phyloP scores from a whole-genome alignment of 148 eudicot species.

The Diospyros lotus region DNA sequence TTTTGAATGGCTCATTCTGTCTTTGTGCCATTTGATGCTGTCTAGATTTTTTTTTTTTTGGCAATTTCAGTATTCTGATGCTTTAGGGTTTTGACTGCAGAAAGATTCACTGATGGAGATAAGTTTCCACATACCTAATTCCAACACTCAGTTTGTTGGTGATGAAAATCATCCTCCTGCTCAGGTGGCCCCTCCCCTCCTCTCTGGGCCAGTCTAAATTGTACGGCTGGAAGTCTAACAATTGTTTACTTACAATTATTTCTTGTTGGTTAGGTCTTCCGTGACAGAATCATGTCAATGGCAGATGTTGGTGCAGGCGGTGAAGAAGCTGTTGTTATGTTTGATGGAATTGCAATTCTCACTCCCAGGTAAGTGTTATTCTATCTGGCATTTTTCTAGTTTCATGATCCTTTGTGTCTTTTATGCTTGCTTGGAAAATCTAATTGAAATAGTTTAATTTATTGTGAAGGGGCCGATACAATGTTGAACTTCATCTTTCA shows the following conservation, averaged over 20 bases:
- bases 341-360: constrained; percentile 87
- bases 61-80: constrained; percentile 1
- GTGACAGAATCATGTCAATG: constrained; percentile 85
- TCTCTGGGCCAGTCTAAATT: constrained; percentile 2
- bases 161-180: constrained; percentile 91
- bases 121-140: constrained; percentile 86
- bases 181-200: constrained; percentile 42
- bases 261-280: constrained; percentile 55
- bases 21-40: not conserved
- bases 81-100: constrained; percentile 32
- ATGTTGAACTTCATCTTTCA: constrained; percentile 84
- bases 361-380: constrained; percentile 68
- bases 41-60: not conserved
- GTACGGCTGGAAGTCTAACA: not conserved
- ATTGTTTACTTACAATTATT: not conserved
- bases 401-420: not conserved
- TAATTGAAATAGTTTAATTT: constrained; percentile 9
- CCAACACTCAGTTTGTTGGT: constrained; percentile 93
- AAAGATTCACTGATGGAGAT: constrained; percentile 99
- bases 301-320: constrained; percentile 84
- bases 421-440: not conserved
- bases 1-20: not conserved
- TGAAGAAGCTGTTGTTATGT: constrained; percentile 92
- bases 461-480: constrained; percentile 80
- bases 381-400: not conserved